phyloP scores from a whole-genome alignment of 371 early-diverging fungal species.

The Mortierella sp. region DNA sequence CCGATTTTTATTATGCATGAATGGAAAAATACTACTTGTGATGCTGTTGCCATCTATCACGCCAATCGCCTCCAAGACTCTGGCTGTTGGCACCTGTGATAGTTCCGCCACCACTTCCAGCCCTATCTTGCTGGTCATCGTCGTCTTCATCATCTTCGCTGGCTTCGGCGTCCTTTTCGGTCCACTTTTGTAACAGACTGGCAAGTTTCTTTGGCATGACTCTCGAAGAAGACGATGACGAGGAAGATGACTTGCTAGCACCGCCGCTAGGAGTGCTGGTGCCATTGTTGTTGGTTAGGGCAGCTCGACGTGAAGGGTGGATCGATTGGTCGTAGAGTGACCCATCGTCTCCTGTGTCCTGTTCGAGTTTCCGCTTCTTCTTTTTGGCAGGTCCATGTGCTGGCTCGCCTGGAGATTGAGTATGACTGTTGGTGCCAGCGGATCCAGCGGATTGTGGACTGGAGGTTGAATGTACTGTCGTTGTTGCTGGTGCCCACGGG shows the following conservation, averaged over 20 bases:
- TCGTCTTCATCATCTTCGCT: slow-evolving; percentile 30
- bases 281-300: slow-evolving; percentile 13
- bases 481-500: background rate
- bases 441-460: slow-evolving; percentile 1
- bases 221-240: slow-evolving; percentile 22
- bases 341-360: background rate
- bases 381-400: slow-evolving; percentile 1
- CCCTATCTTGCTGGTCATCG: background rate
- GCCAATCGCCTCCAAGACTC: slow-evolving; percentile 46
- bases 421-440: background rate
- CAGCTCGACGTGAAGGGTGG: slow-evolving; percentile 48
- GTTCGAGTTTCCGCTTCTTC: slow-evolving; percentile 33
- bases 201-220: slow-evolving; percentile 53
- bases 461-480: background rate
- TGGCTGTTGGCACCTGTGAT: slow-evolving; percentile 46
- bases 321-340: slow-evolving; percentile 22
- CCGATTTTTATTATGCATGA: background rate
- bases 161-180: slow-evolving; percentile 35
- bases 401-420: background rate
- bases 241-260: background rate
- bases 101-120: slow-evolving; percentile 8
- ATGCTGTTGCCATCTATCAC: slow-evolving; percentile 30
- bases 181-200: slow-evolving; percentile 48
- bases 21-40: slow-evolving; percentile 5
- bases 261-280: background rate